Evolutionary conservation across 352 stramenopile genomes (phyloP).

Genomic region (Globisporangium irregulare): DNA sequence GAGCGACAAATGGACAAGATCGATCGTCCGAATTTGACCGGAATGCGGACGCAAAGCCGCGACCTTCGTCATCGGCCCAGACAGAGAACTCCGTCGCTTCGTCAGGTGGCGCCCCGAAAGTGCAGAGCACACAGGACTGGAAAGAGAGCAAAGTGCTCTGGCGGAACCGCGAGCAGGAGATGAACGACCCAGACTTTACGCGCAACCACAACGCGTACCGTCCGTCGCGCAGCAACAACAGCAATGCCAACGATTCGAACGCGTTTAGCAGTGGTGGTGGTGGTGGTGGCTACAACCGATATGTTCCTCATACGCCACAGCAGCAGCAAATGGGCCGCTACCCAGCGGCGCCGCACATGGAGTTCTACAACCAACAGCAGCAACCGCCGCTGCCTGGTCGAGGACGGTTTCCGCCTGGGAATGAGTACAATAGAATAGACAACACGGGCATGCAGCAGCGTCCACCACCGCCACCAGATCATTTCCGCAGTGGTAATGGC

Average conservation of each 20-base stretch:
- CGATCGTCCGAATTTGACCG: background rate
- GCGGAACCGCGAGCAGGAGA: conserved; percentile 92
- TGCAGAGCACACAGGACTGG: conserved; percentile 55
- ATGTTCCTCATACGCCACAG: conserved; percentile 5
- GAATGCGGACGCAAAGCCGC: background rate
- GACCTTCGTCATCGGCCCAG: background rate
- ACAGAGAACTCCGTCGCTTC: background rate
- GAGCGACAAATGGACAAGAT: background rate
- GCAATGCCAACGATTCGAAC: background rate
- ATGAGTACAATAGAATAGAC: conserved; percentile 67
- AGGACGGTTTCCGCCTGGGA: conserved; percentile 19
- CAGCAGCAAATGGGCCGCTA: conserved; percentile 12
- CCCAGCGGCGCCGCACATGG: conserved; percentile 14
- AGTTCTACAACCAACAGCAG: conserved; percentile 15
- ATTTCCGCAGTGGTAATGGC: conserved; percentile 29
- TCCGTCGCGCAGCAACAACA: conserved; percentile 21
- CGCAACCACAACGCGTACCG: conserved; percentile 73
- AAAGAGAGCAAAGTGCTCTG: conserved; percentile 92
- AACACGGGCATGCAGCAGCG: conserved; percentile 20
- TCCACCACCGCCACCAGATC: conserved; percentile 35
- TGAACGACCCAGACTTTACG: conserved; percentile 92
- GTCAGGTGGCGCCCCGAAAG: background rate
- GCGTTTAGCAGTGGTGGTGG: background rate
- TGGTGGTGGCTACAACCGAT: conserved; percentile 27
- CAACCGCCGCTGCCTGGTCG: conserved; percentile 31